Evolutionary conservation across 164 flowering plant genomes (phyloP), one percentile per base, ranked within the genome.

Genomic region (Echeveria elegans): DNA sequence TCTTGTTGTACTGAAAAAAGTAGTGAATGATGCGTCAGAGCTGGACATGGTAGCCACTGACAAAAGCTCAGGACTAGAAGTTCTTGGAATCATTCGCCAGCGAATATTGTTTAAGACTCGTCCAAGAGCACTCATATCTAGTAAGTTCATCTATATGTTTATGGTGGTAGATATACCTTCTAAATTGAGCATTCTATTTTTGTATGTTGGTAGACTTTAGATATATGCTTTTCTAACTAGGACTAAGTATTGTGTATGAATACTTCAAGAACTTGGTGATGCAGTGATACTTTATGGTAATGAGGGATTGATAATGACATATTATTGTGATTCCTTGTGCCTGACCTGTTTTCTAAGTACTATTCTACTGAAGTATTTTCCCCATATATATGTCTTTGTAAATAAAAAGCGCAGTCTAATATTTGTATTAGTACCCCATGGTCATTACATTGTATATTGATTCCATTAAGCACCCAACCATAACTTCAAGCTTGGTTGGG

Each of bases 81-180:
- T 91, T 24, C 70, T 87, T 19, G 96, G 98, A 43, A 71, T 94
- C 36, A 82, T 94, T 63, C 82, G 97, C 5, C 89, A 87, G 23
- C 74, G 82, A 68, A 88, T 94, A 77, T 69, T 94, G 80, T 94
- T 94, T 82, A 91, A 91, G 79, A 88, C 89, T 75, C 82, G 98
- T 66, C 97, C 98, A 2, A 86, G 82, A 70, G 90, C 98, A 66
- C 80, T 94, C 11, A 94, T 91, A 32, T 86, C 97, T 50, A 77
- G 97, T 88, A 77, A 41, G 77, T 65, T 16, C 10, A 24, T 23
- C 30, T 53, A 8, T 53, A 3, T 23, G 9, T 8, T 10, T 53
- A 53, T 24, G 5, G 24, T 26, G 56, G 19, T n/a, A 21, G 2
- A 19, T 14, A 50, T 50, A 10, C 23, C n/a, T 50, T 19, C 24